Conservation (phyloP, 306 rosid species). For the Pterocarpus santalinus region DNA sequence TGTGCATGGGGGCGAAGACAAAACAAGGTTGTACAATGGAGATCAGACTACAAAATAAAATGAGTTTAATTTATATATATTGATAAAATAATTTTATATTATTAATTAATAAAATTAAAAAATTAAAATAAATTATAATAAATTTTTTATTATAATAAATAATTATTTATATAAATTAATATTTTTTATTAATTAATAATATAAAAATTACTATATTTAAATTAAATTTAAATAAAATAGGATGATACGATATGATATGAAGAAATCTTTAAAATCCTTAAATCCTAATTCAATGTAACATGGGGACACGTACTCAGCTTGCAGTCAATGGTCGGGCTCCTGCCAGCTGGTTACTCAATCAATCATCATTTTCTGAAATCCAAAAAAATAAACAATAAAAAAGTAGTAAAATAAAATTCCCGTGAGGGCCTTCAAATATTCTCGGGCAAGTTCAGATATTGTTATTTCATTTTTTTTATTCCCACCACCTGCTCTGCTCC, state of each 20-base stretch:
- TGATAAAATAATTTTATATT: too few species aligned
- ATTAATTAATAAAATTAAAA: too few species aligned
- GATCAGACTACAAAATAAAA: not conserved
- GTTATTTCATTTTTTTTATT: too few species aligned
- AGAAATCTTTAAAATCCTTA: not conserved
- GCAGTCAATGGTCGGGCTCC: not conserved
- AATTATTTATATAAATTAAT: too few species aligned
- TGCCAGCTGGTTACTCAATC: constrained; percentile 19
- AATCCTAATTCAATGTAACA: not conserved
- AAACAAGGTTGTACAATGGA: not conserved
- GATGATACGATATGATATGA: not conserved
- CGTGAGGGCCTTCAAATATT: not conserved
- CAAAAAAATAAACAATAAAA: not conserved
- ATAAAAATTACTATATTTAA: too few species aligned
- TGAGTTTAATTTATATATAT: too few species aligned
- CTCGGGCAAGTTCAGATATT: not conserved
- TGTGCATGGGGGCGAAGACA: too few species aligned
- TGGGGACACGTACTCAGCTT: not conserved
- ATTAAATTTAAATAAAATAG: too few species aligned
- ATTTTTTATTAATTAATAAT: too few species aligned
- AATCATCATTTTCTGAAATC: not conserved
- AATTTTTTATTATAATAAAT: too few species aligned
- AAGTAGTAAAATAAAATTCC: not conserved
- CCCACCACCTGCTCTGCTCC: not conserved
- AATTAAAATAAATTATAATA: too few species aligned